Evolutionary conservation across 2,329 filamentous ascomycete species (phyloP), one percentile per base, ranked within the genome.

Genomic region (Arthrobotrys musiformis): DNA sequence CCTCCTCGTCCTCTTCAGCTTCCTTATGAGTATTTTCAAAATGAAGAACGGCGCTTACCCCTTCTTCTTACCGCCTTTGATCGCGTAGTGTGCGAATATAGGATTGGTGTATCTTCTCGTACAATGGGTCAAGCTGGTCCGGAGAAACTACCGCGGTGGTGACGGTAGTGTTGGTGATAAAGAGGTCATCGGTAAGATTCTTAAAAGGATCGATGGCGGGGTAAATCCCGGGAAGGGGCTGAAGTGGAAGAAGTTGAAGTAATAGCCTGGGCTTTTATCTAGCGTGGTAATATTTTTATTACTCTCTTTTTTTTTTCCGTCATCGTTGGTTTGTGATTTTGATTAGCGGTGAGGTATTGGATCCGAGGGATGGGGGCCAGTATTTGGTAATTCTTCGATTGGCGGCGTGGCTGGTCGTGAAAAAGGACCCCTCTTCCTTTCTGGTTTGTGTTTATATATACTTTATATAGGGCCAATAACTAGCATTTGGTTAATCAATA

Each of bases 1-100:
- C 30, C 85, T 97, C 70, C 90, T 97, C 81, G 85, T 92, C 79
- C 89, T 93, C 85, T 98, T 98, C 86, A 97, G 94, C 86, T 95
- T 97, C 85, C 87, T 99, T 79, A 88, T 99, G 80, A 97, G 92
- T 84, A 87, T 97, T 79, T 99, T 99, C 88, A 90, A 94, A 81
- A 87, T 92, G 81, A 99, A 99, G 90, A 99, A 98, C 83, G 90
- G 90, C 35, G 93, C 93, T 24, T 99, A 99, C 84, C 94, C 94
- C 15, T 97, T 98, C 85, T 93, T 90, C 82, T 87, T 99, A 78
- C 95, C 95, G 68, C 95, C 95, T 9, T 98, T 99, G 84, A 87
- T 90, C 26, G 46, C 74, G 37, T 78, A 78, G 68, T 30, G 5
- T 40, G 63, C 42, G 35, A 19, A 48, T 40, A 40, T 26, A 4